phyloP scores from a whole-genome alignment of 768 basidiomycete species.

The Hypholoma sublateritium region DNA sequence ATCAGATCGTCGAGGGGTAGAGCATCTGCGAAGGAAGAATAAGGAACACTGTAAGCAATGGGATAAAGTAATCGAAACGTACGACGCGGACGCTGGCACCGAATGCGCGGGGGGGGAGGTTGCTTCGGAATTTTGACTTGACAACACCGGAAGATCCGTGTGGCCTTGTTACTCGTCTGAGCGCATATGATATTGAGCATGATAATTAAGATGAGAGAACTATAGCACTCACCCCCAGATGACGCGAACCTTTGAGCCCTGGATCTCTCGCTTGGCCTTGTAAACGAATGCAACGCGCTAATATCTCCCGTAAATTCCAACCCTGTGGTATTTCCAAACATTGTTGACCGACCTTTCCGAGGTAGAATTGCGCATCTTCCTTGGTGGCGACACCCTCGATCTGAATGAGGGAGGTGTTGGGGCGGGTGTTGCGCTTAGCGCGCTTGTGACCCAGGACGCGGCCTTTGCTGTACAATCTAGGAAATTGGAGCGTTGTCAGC shows the following conservation, averaged over 20 bases:
- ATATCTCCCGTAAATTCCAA: slow-evolving; percentile 1
- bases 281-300: slow-evolving; percentile 98
- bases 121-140: slow-evolving; percentile 93
- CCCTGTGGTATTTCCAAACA: not conserved
- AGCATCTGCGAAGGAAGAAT: slow-evolving; percentile 66
- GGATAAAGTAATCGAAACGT: slow-evolving; percentile 31
- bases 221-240: slow-evolving; percentile 86
- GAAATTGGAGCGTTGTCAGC: slow-evolving; percentile 7
- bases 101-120: slow-evolving; percentile 93
- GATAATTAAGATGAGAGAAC: not conserved
- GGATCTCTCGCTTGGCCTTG: slow-evolving; percentile 92
- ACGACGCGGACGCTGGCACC: slow-evolving; percentile 92
- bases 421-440: slow-evolving; percentile 93
- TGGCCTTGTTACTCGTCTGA: slow-evolving; percentile 86
- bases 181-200: not conserved
- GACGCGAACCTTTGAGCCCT: slow-evolving; percentile 93
- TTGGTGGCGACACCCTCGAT: slow-evolving; percentile 95
- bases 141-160: slow-evolving; percentile 96
- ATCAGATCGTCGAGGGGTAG: slow-evolving; percentile 84
- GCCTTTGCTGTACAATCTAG: slow-evolving; percentile 93
- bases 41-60: not conserved
- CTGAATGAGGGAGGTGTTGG: slow-evolving; percentile 95
- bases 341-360: slow-evolving; percentile 83
- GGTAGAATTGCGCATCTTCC: slow-evolving; percentile 96
- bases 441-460: slow-evolving; percentile 98